A percentile compares a stretch with the other conserved stretches of the same genome.
These are phyloP conservation scores for Nakaseomyces sp. DNA, from an alignment of 1,139 yeast genomes.

Conservation along the genomic window DNA sequence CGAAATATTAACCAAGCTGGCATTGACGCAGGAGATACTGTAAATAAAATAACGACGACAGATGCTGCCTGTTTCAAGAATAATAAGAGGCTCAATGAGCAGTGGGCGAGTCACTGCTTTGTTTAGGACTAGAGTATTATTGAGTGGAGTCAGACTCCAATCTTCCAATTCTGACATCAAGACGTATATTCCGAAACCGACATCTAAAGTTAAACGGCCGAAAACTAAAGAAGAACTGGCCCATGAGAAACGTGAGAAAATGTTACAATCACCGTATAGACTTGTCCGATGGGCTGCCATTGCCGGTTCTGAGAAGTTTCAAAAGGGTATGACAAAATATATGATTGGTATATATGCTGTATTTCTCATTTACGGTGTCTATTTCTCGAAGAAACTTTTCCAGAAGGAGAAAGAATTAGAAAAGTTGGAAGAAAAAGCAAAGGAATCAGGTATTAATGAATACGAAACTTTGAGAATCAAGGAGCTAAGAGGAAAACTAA, in stretches of 20 bases:
- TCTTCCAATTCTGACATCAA: slow-evolving; percentile 1
- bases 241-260: slow-evolving; percentile 28
- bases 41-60: too few relatives aligned
- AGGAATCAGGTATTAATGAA: slow-evolving; percentile 37
- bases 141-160: neutral
- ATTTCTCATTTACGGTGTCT: slow-evolving; percentile 51
- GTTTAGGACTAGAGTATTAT: neutral
- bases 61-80: neutral
- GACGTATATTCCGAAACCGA: slow-evolving; percentile 2
- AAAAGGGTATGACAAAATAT: slow-evolving; percentile 42
- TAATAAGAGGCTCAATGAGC: neutral
- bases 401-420: slow-evolving; percentile 57
- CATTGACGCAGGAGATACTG: too few relatives aligned
- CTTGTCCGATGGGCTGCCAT: slow-evolving; percentile 41
- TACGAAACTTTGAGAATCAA: slow-evolving; percentile 57
- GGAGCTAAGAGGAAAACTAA: slow-evolving; percentile 38
- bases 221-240: slow-evolving; percentile 31
- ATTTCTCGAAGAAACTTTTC: slow-evolving; percentile 59
- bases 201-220: slow-evolving; percentile 16
- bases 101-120: neutral
- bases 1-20: too few relatives aligned
- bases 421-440: slow-evolving; percentile 35
- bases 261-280: slow-evolving; percentile 30
- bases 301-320: slow-evolving; percentile 37
- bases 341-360: slow-evolving; percentile 51